Conservation (phyloP, 148 eudicot species). For the Vaccinium macrocarpon region DNA sequence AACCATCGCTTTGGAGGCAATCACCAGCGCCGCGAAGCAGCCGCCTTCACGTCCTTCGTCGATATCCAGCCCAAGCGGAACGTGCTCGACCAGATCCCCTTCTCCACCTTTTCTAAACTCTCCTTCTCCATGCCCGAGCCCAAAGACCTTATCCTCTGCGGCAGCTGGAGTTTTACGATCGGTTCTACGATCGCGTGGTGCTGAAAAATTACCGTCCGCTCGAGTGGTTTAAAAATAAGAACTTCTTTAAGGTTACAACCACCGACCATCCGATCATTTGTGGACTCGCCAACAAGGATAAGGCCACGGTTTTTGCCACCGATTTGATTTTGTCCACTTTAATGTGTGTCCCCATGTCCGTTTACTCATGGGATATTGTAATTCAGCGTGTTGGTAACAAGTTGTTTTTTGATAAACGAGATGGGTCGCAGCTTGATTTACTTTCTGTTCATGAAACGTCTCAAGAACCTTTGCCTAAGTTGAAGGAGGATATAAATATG, state of each 20-base stretch:
- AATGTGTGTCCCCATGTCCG: conserved; percentile 88
- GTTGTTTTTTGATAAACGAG: conserved; percentile 85
- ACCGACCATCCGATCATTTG: conserved; percentile 91
- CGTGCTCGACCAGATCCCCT: conserved; percentile 91
- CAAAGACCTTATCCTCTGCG: conserved; percentile 74
- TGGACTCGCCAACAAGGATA: conserved; percentile 84
- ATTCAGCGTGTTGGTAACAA: conserved; percentile 88
- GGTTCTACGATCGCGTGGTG: conserved; percentile 58
- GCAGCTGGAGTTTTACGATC: conserved; percentile 66
- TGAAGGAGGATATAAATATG: conserved; percentile 81
- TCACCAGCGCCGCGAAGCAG: no score
- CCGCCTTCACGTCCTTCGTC: no score
- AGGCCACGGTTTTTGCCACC: conserved; percentile 88
- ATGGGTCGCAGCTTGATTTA: conserved; percentile 86
- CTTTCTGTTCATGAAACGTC: conserved; percentile 85
- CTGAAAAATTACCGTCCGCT: conserved; percentile 69
- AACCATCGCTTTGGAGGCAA: no score
- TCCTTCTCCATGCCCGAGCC: conserved; percentile 74
- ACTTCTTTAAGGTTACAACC: conserved; percentile 85
- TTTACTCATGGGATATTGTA: conserved; percentile 93
- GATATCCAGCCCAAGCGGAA: no score
- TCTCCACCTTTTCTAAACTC: conserved; percentile 75
- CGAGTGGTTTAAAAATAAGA: conserved; percentile 77
- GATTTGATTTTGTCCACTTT: conserved; percentile 70
- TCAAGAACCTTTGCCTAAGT: conserved; percentile 86